Conservation (phyloP, 23 red algal species). For the Gracilaria caudata region DNA sequence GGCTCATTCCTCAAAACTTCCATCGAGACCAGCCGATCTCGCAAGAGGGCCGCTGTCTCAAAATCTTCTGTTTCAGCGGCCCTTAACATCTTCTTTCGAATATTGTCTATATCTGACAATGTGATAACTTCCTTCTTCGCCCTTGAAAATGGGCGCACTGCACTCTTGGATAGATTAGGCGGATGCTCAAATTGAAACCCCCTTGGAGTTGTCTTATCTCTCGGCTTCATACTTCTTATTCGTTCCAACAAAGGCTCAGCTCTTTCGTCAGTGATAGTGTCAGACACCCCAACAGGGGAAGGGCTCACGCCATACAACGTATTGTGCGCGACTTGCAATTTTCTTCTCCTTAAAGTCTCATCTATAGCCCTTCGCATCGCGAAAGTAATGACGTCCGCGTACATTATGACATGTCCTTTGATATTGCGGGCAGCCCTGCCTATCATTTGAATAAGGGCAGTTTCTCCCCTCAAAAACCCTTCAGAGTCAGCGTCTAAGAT, state of each 20-base stretch:
- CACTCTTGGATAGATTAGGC: background rate
- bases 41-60: conserved; percentile 76
- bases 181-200: background rate
- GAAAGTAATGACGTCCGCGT: conserved; percentile 74
- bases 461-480: conserved; percentile 87
- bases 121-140: background rate
- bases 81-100: conserved; percentile 56
- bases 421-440: conserved; percentile 88
- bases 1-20: background rate
- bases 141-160: background rate
- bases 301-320: conserved; percentile 37
- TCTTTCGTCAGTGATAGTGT: background rate
- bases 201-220: background rate
- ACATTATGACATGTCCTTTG: conserved; percentile 78
- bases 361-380: conserved; percentile 79
- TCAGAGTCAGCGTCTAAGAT: conserved; percentile 94
- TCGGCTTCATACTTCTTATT: conserved; percentile 29
- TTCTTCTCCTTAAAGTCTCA: conserved; percentile 76
- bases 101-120: background rate
- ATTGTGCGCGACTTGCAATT: conserved; percentile 79
- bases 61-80: conserved; percentile 74
- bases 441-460: conserved; percentile 87
- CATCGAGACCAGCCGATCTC: conserved; percentile 40
- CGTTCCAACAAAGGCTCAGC: conserved; percentile 15
- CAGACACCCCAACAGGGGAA: conserved; percentile 16